Base-by-base conservation (phyloP, 2,329 filamentous ascomycete species). In the Helotiales sp. region DNA sequence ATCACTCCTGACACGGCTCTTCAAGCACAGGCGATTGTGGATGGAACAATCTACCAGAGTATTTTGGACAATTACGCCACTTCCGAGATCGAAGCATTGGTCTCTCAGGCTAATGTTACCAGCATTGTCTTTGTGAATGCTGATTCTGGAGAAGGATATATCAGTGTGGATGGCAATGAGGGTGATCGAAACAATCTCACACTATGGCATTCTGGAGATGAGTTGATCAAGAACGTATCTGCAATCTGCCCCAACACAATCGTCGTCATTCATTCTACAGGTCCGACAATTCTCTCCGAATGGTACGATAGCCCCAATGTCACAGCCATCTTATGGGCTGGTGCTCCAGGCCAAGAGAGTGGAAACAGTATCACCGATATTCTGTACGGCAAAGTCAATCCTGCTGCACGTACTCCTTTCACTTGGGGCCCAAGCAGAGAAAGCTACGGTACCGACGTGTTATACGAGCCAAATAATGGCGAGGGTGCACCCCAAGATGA, bases 131-230 rank as follows among this genome's bases (percentile, higher is more conserved):
- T 98, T 67, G 93, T 90, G 69, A 96, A 96, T 65, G 87, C 92
- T 13, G 82, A 93, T 70, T 84, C 88, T 3, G 93, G 93, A 53
- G 95, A 98, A 75, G 92, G 91, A 5, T 97, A 84, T 75, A 91
- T 98, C 69, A 81, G 76, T 27, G 83, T 96, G 1, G 93, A 93
- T 62, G 88, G 85, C 54, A 97, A 97, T 71, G 78, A 81, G 58
- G 95, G 95, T 57, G 93, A 98, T 73, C 88, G 95, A 53, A 92
- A 93, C 69, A 97, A 99, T 75, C 79, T 99, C 34, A 96, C 92
- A 0, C 79, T 96, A 0, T 98, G 93, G 93, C 81, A 87, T 59
- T 82, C 86, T 58, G 93, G 91, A 38, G 91, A 98, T 53, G 80
- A 82, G 0, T 76, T 98, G 55, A 89, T 98, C 74, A 82, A 89